phyloP scores from a whole-genome alignment of 2,329 filamentous ascomycete genomes.

The Colletotrichum agaves region DNA sequence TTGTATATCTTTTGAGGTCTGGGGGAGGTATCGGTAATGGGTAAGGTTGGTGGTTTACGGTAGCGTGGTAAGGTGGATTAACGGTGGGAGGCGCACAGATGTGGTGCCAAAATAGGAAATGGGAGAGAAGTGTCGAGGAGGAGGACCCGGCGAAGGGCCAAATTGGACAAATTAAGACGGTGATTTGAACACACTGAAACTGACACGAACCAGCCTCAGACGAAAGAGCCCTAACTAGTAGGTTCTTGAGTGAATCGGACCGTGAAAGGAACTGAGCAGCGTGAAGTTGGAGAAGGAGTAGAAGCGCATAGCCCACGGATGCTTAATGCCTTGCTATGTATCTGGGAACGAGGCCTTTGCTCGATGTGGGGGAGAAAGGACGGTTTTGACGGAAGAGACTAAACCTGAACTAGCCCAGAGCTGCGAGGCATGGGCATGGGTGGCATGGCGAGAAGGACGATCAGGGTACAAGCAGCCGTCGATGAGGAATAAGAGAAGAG shows the following conservation, averaged over 20 bases:
- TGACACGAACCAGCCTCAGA: conserved; percentile 45
- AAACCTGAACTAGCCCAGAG: conserved; percentile 51
- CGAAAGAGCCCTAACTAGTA: conserved; percentile 39
- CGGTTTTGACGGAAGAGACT: conserved; percentile 50
- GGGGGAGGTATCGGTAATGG: conserved; percentile 29
- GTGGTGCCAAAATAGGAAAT: conserved; percentile 53
- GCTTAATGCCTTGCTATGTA: conserved; percentile 47
- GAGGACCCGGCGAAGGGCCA: conserved; percentile 41
- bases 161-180: conserved; percentile 41
- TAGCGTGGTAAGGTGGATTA: conserved; percentile 38
- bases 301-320: conserved; percentile 41
- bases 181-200: conserved; percentile 41
- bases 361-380: conserved; percentile 46
- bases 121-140: conserved; percentile 47
- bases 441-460: conserved; percentile 46
- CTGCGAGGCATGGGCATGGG: conserved; percentile 52
- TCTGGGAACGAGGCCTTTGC: conserved; percentile 45
- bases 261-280: conserved; percentile 38
- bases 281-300: conserved; percentile 41
- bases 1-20: conserved; percentile 31
- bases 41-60: conserved; percentile 23
- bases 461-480: conserved; percentile 40
- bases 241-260: conserved; percentile 37
- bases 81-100: conserved; percentile 49
- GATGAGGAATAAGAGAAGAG: conserved; percentile 35